Base-by-base conservation (phyloP, 2,329 filamentous ascomycete species). In the Parasarocladium wereldwijsianum region DNA sequence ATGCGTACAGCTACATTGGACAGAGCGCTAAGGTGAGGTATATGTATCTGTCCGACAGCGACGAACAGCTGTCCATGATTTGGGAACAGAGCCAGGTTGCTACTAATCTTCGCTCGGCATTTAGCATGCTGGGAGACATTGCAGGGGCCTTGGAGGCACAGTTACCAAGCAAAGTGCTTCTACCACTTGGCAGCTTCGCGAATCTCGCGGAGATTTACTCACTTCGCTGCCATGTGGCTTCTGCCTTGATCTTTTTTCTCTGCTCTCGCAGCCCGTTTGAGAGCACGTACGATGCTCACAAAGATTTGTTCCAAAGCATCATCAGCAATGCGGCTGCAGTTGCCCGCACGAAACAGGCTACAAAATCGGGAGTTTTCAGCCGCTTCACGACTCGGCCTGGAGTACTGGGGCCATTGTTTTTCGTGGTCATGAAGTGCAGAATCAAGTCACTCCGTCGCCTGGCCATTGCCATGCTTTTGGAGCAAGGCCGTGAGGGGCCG, bases 281-380 rank as follows among this genome's bases (percentile, higher is more conserved):
- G 12, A 16, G 14, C 8, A 12, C 26, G 12, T 17, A 28, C 17
- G 26, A 28, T 17, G 14, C 14, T 10, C 26, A 28, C 16, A n/a
- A n/a, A 10, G 14, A 15, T 17, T 8, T 17, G 17, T 28, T 28
- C 5, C 26, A 18, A 17, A 28, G 26, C 26, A 28, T 28, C 17
- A 18, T 28, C 9, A 28, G 26, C 13, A 18, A 28, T n/a, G 26
- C 26, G 10, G 26, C 26, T n/a, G 26, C 26, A 5, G 16, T 17
- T 4, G 14, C 17, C 8, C 26, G 14, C 8, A 16, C 10, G 12
- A 3, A 18, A 18, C 12, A 12, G 12, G 8, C 14, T 9, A 6
- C 17, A 8, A 28, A 28, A 11, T 18, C 26, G 5, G 8, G 26
- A 8, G 17, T 12, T 16, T 28, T 28, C 26, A 28, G 17, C 12